phyloP scores from a whole-genome alignment of 225 moss, liverwort and hornwort genomes.

The Pseudisothecium myosuroides region DNA sequence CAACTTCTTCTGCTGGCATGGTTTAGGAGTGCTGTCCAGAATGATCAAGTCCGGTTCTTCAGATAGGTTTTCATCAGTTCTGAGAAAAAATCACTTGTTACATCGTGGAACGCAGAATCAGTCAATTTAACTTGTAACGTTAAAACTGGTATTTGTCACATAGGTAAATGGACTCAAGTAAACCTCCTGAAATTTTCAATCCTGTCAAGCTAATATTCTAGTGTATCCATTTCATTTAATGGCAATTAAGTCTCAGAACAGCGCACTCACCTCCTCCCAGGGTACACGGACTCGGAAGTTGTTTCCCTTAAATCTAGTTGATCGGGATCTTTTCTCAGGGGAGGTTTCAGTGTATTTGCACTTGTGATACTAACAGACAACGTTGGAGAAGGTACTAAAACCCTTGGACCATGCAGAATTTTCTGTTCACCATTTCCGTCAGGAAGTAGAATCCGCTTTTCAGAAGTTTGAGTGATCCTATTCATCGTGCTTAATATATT shows the following conservation, averaged over 20 bases:
- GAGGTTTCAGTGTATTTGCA: not conserved
- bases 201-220: not conserved
- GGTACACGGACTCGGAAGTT: not conserved
- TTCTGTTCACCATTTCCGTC: not conserved
- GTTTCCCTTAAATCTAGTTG: not conserved
- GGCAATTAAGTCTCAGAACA: not conserved
- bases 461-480: slow-evolving; percentile 1
- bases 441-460: not conserved
- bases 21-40: not conserved
- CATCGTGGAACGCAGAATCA: not conserved
- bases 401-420: not conserved
- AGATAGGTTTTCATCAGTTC: not conserved
- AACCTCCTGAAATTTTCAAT: not conserved
- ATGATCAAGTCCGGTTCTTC: slow-evolving; percentile 4
- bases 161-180: not conserved
- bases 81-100: not conserved
- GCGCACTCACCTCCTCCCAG: slow-evolving; percentile 15
- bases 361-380: not conserved
- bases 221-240: not conserved
- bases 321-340: not conserved
- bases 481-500: not conserved
- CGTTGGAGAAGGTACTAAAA: not conserved
- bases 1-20: not conserved
- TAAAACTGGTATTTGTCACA: not conserved
- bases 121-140: not conserved